Conservation (phyloP, 2,329 filamentous ascomycete species). For the Pseudogymnoascus destructans region DNA sequence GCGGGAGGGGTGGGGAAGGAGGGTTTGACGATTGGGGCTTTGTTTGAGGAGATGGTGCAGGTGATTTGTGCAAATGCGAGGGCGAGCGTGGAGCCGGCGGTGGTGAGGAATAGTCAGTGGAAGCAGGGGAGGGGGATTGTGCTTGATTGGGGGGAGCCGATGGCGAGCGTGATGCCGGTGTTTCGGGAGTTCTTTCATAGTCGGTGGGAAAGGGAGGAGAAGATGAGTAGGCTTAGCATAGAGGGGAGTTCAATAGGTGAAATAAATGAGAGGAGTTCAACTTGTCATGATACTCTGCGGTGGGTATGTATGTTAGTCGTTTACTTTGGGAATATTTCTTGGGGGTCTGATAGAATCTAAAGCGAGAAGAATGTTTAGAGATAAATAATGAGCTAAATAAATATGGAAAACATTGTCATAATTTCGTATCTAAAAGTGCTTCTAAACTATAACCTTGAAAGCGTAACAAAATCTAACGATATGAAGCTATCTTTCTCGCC, state of each 20-base stretch:
- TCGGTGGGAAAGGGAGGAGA: neutral
- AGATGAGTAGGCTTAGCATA: neutral
- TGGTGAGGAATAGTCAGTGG: neutral
- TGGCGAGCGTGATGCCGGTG: neutral
- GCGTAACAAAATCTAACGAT: neutral
- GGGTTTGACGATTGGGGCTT: neutral
- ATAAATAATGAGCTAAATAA: neutral
- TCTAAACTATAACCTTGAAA: neutral
- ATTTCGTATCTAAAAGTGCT: neutral
- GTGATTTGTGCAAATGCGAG: neutral
- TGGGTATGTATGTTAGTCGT: neutral
- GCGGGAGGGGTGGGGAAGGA: neutral
- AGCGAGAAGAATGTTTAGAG: neutral
- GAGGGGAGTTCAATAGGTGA: neutral
- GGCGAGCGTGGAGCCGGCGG: neutral
- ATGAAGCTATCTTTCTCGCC: neutral
- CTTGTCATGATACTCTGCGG: neutral
- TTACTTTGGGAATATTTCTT: neutral
- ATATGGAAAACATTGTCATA: neutral
- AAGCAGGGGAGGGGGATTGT: conserved; percentile 1
- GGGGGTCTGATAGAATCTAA: neutral
- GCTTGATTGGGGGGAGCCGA: conserved; percentile 1
- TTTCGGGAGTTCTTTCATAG: neutral
- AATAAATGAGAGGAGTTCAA: neutral
- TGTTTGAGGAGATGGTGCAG: conserved; percentile 3